phyloP scores from a whole-genome alignment of 345 rosid genomes.

The Erodium maritimum region DNA sequence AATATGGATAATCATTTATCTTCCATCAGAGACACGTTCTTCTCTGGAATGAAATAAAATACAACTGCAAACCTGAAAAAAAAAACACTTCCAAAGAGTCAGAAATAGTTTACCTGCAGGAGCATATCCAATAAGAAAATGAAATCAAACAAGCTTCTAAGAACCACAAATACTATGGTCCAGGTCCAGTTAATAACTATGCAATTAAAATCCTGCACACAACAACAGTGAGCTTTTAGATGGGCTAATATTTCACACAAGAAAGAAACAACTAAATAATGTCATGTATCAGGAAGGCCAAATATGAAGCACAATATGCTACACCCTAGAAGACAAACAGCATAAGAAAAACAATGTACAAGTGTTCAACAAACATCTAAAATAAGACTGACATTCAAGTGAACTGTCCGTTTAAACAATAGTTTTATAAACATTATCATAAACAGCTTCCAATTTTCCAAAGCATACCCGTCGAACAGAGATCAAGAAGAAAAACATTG shows the following conservation, averaged over 20 bases:
- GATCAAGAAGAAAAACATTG: constrained; percentile 70
- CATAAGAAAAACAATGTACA: too few relatives aligned
- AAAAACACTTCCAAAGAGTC: background rate
- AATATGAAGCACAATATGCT: too few relatives aligned
- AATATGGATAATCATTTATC: too few relatives aligned
- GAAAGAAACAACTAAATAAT: background rate
- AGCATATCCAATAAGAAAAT: constrained; percentile 56
- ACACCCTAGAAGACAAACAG: too few relatives aligned
- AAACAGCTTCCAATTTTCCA: too few relatives aligned
- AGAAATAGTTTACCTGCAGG: constrained; percentile 48
- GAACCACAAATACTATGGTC: constrained; percentile 32
- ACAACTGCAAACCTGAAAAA: background rate
- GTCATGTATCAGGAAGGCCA: background rate
- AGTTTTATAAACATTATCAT: too few relatives aligned
- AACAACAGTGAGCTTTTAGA: constrained; percentile 1
- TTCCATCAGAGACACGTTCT: too few relatives aligned
- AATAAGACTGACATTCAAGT: too few relatives aligned
- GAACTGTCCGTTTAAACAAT: too few relatives aligned
- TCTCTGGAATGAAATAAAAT: too few relatives aligned
- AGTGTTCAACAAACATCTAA: too few relatives aligned
- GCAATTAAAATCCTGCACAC: constrained; percentile 43
- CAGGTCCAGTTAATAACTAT: constrained; percentile 34
- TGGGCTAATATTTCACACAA: constrained; percentile 2
- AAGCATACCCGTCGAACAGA: constrained; percentile 34
- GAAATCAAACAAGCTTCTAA: constrained; percentile 55